phyloP scores from a whole-genome alignment of 2,329 filamentous ascomycete genomes.

The Plectosphaerella plurivora region DNA sequence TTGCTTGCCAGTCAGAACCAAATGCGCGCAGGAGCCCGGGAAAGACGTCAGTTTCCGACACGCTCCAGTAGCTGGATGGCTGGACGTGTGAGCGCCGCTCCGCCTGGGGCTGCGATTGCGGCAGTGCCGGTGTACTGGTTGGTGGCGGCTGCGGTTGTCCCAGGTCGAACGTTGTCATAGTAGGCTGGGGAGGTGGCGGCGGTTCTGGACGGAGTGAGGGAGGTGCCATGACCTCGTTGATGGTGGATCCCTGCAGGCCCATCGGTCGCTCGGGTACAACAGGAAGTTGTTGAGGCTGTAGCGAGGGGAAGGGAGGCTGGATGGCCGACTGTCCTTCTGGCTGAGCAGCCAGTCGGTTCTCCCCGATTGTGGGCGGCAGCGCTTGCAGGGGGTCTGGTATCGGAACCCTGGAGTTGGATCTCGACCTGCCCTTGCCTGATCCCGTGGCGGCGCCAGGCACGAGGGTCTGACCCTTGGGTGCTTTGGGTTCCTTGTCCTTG shows the following conservation, averaged over 20 bases:
- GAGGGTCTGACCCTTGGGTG: constrained; percentile 36
- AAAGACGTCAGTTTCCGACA: constrained; percentile 76
- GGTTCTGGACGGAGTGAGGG: constrained; percentile 53
- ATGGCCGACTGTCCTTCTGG: constrained; percentile 40
- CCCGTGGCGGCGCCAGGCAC: constrained; percentile 37
- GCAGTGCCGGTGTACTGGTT: constrained; percentile 9
- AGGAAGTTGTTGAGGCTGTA: constrained; percentile 18
- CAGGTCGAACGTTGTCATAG: constrained; percentile 47
- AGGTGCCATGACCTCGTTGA: constrained; percentile 52
- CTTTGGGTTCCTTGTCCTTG: constrained; percentile 39
- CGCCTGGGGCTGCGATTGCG: constrained; percentile 27
- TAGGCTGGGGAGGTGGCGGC: constrained; percentile 39
- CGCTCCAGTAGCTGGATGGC: constrained; percentile 83
- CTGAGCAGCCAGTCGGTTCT: constrained; percentile 34
- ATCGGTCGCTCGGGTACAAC: constrained; percentile 15
- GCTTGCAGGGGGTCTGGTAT: constrained; percentile 33
- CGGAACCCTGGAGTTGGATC: constrained; percentile 49
- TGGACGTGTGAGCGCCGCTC: constrained; percentile 52
- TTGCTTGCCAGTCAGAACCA: constrained; percentile 73
- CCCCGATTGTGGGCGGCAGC: constrained; percentile 27
- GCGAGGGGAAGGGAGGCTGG: constrained; percentile 34
- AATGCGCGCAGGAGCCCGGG: constrained; percentile 67
- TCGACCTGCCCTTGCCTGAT: constrained; percentile 43
- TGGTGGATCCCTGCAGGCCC: constrained; percentile 28
- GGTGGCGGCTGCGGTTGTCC: constrained; percentile 3